phyloP scores from a whole-genome alignment of 2,329 filamentous ascomycete species.

The Sarocladiaceae sp. region DNA sequence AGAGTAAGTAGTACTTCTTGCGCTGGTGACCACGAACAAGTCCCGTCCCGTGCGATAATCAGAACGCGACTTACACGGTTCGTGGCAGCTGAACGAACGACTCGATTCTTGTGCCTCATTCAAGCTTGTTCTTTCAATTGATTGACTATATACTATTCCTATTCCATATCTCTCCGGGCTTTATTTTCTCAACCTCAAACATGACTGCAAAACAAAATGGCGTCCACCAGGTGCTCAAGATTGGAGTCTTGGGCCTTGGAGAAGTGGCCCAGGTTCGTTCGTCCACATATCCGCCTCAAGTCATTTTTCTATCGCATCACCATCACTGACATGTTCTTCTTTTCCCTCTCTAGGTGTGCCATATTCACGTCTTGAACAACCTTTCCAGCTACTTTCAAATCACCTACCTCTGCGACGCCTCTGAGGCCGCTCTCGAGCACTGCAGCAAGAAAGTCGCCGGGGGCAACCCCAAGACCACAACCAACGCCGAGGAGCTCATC shows the following conservation, averaged over 20 bases:
- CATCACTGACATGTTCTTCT: background rate
- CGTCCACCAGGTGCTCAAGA: background rate
- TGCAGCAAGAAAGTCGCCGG: conserved; percentile 19
- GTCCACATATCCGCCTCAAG: background rate
- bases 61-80: background rate
- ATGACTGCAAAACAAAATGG: background rate
- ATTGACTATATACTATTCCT: too few species aligned
- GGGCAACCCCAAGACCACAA: conserved; percentile 21
- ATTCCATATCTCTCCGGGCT: background rate
- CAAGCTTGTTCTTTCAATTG: background rate
- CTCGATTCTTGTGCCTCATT: background rate
- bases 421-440: conserved; percentile 22
- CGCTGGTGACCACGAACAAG: background rate
- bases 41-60: background rate
- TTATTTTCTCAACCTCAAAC: background rate
- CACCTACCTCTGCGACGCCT: conserved; percentile 46
- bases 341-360: too few species aligned
- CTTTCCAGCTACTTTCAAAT: conserved; percentile 37
- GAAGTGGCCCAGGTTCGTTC: conserved; percentile 6
- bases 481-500: conserved; percentile 34
- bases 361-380: conserved; percentile 42
- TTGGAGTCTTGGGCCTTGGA: background rate
- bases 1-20: background rate
- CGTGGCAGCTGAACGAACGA: background rate
- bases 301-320: background rate